A percentile compares a stretch with the other conserved stretches of the same genome.
Evolutionary conservation across 2,329 filamentous ascomycete genomes (phyloP).

Genomic region (Fusarium protoensiforme): DNA sequence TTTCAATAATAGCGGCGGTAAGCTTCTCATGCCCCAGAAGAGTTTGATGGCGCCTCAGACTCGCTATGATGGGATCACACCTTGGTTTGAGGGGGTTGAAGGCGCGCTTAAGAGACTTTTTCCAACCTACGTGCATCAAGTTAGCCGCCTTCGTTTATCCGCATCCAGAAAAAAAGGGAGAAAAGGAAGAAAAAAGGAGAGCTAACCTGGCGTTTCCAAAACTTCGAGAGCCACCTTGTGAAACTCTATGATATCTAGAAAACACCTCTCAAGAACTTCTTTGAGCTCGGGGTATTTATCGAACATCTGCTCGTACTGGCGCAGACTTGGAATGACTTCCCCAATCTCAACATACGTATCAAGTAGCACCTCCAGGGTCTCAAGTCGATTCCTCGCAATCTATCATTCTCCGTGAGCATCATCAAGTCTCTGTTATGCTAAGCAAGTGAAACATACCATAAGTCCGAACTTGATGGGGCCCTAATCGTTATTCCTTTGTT

Average conservation of each 20-base stretch:
- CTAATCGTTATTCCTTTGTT: too few species aligned
- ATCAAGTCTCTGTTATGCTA: too few species aligned
- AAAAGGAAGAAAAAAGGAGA: fast-evolving
- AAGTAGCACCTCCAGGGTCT: not conserved
- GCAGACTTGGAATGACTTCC: not conserved
- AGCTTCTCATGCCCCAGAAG: not conserved
- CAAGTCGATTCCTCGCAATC: not conserved
- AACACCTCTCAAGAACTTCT: not conserved
- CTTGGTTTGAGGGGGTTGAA: not conserved
- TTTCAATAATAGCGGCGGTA: not conserved
- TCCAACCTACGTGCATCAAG: not conserved
- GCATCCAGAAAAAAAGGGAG: too few species aligned
- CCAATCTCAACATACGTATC: not conserved
- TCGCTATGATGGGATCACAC: not conserved
- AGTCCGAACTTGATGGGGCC: not conserved
- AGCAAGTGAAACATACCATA: not conserved
- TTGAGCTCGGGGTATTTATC: not conserved
- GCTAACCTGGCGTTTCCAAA: not conserved
- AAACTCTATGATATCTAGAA: not conserved
- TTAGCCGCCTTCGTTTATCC: too few species aligned
- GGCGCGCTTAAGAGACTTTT: not conserved
- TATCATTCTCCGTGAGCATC: too few species aligned
- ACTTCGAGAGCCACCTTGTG: not conserved
- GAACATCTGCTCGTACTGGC: not conserved
- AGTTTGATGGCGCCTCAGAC: not conserved